phyloP scores from a whole-genome alignment of 2,329 filamentous ascomycete genomes.

The Alternaria ethzedia region DNA sequence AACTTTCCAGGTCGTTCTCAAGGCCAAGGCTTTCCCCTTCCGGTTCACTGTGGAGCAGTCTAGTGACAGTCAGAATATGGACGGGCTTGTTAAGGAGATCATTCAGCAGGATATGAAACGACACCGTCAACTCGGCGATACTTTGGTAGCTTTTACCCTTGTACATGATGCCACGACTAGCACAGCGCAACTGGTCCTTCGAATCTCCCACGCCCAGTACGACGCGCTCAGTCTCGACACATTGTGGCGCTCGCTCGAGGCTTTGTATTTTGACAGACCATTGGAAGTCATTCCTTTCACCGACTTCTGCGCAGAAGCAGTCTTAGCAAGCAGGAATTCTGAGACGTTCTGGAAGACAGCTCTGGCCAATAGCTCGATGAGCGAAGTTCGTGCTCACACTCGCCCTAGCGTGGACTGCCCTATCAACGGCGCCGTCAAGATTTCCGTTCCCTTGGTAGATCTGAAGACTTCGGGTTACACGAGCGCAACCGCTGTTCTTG shows the following conservation, averaged over 20 bases:
- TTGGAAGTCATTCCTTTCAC: background rate
- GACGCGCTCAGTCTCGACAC: constrained; percentile 2
- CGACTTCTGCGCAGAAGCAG: background rate
- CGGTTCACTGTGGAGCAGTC: background rate
- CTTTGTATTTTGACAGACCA: background rate
- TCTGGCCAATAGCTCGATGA: background rate
- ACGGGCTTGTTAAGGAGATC: background rate
- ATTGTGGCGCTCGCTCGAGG: constrained; percentile 5
- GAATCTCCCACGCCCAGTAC: constrained; percentile 6
- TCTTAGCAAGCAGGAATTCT: background rate
- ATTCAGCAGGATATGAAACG: constrained; percentile 5
- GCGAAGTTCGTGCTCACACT: background rate
- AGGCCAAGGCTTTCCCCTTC: background rate
- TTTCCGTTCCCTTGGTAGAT: background rate
- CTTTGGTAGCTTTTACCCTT: background rate
- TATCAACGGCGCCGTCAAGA: constrained; percentile 1
- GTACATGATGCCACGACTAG: background rate
- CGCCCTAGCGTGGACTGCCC: background rate
- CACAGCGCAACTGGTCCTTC: constrained; percentile 2
- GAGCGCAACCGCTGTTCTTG: constrained; percentile 2
- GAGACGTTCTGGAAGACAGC: background rate
- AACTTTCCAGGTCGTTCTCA: constrained; percentile 1
- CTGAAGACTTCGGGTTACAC: background rate
- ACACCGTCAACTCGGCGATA: background rate
- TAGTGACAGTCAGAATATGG: background rate